phyloP scores from a whole-genome alignment of 371 early-diverging fungal species.

The Lichtheimia ornata region DNA sequence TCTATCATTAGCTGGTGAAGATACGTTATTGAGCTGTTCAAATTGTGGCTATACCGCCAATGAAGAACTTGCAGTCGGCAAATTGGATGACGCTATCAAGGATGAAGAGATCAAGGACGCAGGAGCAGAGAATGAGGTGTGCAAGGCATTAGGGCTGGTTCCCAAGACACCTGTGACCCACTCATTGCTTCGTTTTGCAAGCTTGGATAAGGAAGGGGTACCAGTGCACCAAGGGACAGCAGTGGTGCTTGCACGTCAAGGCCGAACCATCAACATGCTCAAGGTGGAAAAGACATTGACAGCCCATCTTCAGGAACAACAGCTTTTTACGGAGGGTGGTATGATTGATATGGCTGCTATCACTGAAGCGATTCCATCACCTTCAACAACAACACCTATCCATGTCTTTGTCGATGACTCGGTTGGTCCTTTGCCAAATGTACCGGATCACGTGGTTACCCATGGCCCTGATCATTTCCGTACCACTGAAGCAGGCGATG shows the following conservation, averaged over 20 bases:
- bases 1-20: slow-evolving; percentile 70
- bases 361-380: background rate
- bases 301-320: slow-evolving; percentile 20
- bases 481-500: slow-evolving; percentile 62
- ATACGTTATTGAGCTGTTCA: slow-evolving; percentile 71
- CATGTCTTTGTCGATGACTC: slow-evolving; percentile 38
- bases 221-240: slow-evolving; percentile 15
- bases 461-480: slow-evolving; percentile 54
- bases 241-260: slow-evolving; percentile 22
- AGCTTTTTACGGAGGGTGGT: slow-evolving; percentile 16
- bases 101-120: background rate
- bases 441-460: slow-evolving; percentile 1
- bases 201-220: slow-evolving; percentile 8
- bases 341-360: slow-evolving; percentile 12
- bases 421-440: background rate
- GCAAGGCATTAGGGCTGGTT: slow-evolving; percentile 6
- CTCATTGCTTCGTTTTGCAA: slow-evolving; percentile 6
- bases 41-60: slow-evolving; percentile 82
- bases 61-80: slow-evolving; percentile 65
- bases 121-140: background rate
- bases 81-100: background rate
- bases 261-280: slow-evolving; percentile 28
- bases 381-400: background rate
- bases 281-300: slow-evolving; percentile 33
- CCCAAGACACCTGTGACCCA: slow-evolving; percentile 2